These are phyloP conservation scores for Vigna mungo DNA, from an alignment of 306 rosid species.

Conservation along the genomic window DNA sequence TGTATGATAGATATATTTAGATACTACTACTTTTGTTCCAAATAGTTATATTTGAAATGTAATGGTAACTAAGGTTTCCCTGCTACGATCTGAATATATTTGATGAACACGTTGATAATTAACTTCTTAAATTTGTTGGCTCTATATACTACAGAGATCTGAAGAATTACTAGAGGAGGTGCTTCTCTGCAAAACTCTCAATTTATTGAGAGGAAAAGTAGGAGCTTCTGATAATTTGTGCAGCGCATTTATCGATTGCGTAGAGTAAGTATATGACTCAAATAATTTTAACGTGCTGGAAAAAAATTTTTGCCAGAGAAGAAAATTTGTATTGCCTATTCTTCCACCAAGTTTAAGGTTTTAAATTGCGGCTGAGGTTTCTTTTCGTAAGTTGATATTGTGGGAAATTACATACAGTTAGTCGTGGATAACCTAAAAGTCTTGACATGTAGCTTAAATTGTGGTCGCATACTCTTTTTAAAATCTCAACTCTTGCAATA, in stretches of 20 bases:
- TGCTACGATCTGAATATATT: conserved; percentile 15
- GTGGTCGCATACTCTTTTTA: not conserved
- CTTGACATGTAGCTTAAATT: not conserved
- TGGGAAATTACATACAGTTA: not conserved
- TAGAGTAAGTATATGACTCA: conserved; percentile 62
- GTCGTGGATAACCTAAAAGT: not conserved
- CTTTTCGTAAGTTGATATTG: not conserved
- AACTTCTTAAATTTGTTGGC: conserved; percentile 26
- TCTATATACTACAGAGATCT: conserved; percentile 67
- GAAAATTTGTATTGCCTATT: conserved; percentile 5
- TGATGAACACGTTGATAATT: conserved; percentile 23
- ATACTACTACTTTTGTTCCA: conserved; percentile 19
- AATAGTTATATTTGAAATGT: conserved; percentile 23
- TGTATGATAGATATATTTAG: not conserved
- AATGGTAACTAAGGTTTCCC: conserved; percentile 26
- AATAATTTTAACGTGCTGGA: conserved; percentile 32
- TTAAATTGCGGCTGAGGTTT: not conserved
- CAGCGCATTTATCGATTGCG: conserved; percentile 75
- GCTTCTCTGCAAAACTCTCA: conserved; percentile 86
- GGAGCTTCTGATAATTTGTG: conserved; percentile 60
- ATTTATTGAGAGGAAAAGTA: conserved; percentile 62
- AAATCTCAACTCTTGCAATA: not conserved
- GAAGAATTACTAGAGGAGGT: conserved; percentile 92
- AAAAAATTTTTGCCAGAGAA: conserved; percentile 24
- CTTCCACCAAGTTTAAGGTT: not conserved